Conservation (phyloP, 2,329 filamentous ascomycete species). For the Apiospora malaysiana region DNA sequence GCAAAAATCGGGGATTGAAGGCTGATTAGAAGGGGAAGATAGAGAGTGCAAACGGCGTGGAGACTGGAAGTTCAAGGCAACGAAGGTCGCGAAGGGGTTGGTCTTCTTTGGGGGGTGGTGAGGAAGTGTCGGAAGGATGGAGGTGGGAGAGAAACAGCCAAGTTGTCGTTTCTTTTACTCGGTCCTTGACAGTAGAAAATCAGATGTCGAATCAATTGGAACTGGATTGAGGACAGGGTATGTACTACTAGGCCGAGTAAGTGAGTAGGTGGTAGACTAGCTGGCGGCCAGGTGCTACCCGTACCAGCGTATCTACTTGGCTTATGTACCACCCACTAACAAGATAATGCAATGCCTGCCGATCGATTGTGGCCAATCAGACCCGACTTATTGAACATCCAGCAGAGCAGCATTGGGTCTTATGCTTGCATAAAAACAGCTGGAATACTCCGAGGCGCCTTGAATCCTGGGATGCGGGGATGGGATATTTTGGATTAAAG, state of each 20-base stretch:
- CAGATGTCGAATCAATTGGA: slow-evolving; percentile 19
- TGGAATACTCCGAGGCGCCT: background rate
- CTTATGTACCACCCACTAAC: background rate
- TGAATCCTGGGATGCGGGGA: background rate
- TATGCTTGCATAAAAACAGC: slow-evolving; percentile 3
- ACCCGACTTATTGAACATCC: background rate
- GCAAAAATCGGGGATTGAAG: background rate
- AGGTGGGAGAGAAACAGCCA: slow-evolving; percentile 14
- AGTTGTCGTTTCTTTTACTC: slow-evolving; percentile 11
- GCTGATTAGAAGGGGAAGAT: background rate
- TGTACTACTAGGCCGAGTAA: background rate
- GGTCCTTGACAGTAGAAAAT: slow-evolving; percentile 18
- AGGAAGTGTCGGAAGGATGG: slow-evolving; percentile 15
- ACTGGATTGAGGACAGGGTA: background rate
- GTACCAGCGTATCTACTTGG: too few species aligned
- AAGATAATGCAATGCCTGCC: background rate
- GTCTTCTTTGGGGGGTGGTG: slow-evolving; percentile 7
- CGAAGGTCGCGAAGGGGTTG: background rate
- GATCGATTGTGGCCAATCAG: background rate
- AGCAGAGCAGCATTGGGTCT: background rate
- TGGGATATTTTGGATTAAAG: slow-evolving; percentile 8
- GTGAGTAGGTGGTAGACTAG: background rate
- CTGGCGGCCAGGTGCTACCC: background rate
- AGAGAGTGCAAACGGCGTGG: background rate
- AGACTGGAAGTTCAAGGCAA: slow-evolving; percentile 2